Evolutionary conservation across 345 rosid species (phyloP).

Genomic region (Salix purpurea): DNA sequence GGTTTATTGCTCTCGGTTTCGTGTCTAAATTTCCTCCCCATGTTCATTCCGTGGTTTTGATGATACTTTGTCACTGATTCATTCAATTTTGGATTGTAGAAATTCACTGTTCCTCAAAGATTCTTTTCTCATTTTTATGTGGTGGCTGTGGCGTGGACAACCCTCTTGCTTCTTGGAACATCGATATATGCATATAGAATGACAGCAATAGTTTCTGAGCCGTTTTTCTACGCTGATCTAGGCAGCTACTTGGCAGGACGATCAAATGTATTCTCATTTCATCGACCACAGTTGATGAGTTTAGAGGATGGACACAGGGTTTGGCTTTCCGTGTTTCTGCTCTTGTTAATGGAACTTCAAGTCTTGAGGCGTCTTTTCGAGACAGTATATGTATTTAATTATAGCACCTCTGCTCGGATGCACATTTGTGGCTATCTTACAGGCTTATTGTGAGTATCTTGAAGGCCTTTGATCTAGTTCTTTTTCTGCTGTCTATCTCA

Average conservation of each 20-base stretch:
- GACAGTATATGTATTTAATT: slow-evolving; percentile 48
- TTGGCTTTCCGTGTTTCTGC: slow-evolving; percentile 62
- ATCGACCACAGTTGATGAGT: slow-evolving; percentile 35
- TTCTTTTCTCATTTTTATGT: slow-evolving; percentile 65
- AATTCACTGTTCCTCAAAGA: slow-evolving; percentile 62
- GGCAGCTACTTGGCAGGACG: slow-evolving; percentile 48
- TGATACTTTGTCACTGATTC: background rate
- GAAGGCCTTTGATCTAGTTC: background rate
- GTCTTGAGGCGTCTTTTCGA: slow-evolving; percentile 64
- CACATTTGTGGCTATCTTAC: slow-evolving; percentile 55
- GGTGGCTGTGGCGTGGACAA: slow-evolving; percentile 61
- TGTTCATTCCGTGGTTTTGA: background rate
- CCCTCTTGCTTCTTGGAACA: slow-evolving; percentile 46
- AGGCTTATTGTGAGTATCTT: slow-evolving; percentile 57
- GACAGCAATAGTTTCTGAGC: slow-evolving; percentile 38
- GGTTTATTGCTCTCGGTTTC: background rate
- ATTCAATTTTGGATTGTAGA: slow-evolving; percentile 41
- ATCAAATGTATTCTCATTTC: slow-evolving; percentile 42
- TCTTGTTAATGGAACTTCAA: slow-evolving; percentile 64
- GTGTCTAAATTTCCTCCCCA: background rate
- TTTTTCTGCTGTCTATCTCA: background rate
- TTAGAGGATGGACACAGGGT: slow-evolving; percentile 32
- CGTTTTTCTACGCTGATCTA: slow-evolving; percentile 35
- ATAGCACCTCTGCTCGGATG: slow-evolving; percentile 63
- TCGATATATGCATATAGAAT: slow-evolving; percentile 52